Evolutionary conservation across 495 filamentous ascomycete species (phyloP).

Genomic region (Bryoglossum gracile): DNA sequence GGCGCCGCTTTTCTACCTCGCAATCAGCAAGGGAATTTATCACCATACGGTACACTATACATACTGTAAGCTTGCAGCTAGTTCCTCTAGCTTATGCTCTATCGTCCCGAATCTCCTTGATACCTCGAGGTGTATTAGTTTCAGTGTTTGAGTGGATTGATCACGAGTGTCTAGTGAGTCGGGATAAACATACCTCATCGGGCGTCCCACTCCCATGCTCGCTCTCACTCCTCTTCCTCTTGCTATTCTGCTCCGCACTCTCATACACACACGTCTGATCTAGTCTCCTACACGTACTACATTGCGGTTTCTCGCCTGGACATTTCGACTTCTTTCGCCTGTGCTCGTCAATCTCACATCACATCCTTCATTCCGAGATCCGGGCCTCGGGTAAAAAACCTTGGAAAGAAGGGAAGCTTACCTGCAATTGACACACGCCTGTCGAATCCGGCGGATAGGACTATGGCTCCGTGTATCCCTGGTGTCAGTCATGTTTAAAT

Average conservation of each 20-base stretch:
- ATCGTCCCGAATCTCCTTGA: conserved; percentile 6
- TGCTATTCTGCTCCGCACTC: not conserved
- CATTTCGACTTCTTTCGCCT: conserved; percentile 14
- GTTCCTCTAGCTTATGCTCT: conserved; percentile 9
- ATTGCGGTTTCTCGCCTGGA: conserved; percentile 11
- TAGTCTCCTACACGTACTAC: conserved; percentile 3
- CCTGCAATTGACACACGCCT: conserved; percentile 13
- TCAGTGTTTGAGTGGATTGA: too few species aligned
- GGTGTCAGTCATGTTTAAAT: not conserved
- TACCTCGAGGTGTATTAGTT: not conserved
- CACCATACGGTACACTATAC: too few species aligned
- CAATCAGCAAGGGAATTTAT: too few species aligned
- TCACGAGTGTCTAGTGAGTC: too few species aligned
- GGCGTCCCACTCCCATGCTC: not conserved
- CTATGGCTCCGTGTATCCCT: not conserved
- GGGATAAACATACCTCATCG: not conserved
- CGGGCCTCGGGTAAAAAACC: too few species aligned
- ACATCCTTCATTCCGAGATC: too few species aligned
- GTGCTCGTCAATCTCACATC: not conserved
- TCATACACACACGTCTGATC: conserved; percentile 10
- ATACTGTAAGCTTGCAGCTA: too few species aligned
- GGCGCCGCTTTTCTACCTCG: too few species aligned
- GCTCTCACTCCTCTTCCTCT: not conserved
- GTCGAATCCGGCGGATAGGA: conserved; percentile 2
- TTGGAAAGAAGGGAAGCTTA: not conserved